A percentile compares a stretch with the other conserved stretches of the same genome.
phyloP scores from a whole-genome alignment of 2,329 filamentous ascomycete species.

The Monilinia vaccinii-corymbosi region DNA sequence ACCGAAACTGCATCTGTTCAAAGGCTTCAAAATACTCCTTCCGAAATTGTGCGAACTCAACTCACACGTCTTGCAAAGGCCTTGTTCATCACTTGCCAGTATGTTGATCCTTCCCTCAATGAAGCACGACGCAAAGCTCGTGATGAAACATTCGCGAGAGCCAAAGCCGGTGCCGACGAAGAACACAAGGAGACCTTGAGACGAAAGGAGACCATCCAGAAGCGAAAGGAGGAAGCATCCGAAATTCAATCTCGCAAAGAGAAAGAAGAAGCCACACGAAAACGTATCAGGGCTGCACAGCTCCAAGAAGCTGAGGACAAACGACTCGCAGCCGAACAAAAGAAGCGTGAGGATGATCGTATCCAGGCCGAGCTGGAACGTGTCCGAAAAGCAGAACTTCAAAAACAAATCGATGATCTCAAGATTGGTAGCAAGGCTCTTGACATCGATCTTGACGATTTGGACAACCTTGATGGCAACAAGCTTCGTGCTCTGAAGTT shows the following conservation, averaged over 20 bases:
- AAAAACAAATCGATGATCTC: conserved; percentile 85
- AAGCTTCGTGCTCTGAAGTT: conserved; percentile 91
- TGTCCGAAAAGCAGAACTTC: conserved; percentile 85
- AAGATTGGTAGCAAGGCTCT: conserved; percentile 74
- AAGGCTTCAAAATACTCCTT: conserved; percentile 92
- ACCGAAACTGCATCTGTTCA: conserved; percentile 77
- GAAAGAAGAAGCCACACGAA: conserved; percentile 84
- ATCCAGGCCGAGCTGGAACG: conserved; percentile 80
- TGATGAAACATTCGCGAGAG: conserved; percentile 69
- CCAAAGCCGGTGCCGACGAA: conserved; percentile 80
- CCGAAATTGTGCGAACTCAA: conserved; percentile 94
- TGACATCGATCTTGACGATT: conserved; percentile 68
- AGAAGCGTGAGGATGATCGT: conserved; percentile 79
- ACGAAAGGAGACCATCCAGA: conserved; percentile 85
- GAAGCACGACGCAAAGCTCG: conserved; percentile 72
- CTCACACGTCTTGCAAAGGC: conserved; percentile 85
- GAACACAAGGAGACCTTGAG: conserved; percentile 80
- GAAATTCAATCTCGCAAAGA: conserved; percentile 81
- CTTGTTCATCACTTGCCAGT: conserved; percentile 88
- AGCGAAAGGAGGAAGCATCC: conserved; percentile 93
- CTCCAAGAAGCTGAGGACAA: conserved; percentile 83
- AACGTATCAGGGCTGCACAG: conserved; percentile 77
- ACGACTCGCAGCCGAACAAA: conserved; percentile 84
- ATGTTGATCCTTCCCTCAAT: conserved; percentile 85
- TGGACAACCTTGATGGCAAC: conserved; percentile 81